Evolutionary conservation across 1,139 yeast genomes (phyloP).

Genomic region (Suhomyces terraborum): DNA sequence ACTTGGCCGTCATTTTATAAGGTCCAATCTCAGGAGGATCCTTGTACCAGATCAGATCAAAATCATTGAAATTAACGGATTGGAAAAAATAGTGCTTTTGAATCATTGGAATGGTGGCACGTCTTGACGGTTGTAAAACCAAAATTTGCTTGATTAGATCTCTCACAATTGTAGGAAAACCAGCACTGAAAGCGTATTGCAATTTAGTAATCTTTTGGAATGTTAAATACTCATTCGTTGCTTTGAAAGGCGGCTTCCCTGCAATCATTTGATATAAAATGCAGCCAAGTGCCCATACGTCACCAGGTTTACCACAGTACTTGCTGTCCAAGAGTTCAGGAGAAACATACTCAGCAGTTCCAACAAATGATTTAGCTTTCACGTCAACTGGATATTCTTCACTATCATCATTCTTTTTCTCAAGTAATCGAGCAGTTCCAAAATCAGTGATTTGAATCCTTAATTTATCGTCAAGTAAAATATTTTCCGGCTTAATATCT

Average conservation of each 20-base stretch:
- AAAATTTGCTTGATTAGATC: slow-evolving; percentile 48
- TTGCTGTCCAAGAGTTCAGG: slow-evolving; percentile 72
- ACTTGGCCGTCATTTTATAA: slow-evolving; percentile 53
- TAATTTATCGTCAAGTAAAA: slow-evolving; percentile 62
- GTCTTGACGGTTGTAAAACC: slow-evolving; percentile 46
- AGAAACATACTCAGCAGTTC: slow-evolving; percentile 82
- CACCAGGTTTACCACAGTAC: slow-evolving; percentile 74
- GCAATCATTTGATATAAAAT: slow-evolving; percentile 73
- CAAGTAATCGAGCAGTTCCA: slow-evolving; percentile 71
- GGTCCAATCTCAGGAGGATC: slow-evolving; percentile 81
- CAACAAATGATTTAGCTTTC: slow-evolving; percentile 71
- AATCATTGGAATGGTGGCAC: slow-evolving; percentile 41
- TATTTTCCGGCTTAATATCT: slow-evolving; percentile 79
- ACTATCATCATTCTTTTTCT: slow-evolving; percentile 41
- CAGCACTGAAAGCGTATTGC: slow-evolving; percentile 66
- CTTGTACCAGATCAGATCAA: slow-evolving; percentile 64
- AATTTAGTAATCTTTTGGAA: slow-evolving; percentile 66
- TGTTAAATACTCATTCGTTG: slow-evolving; percentile 71
- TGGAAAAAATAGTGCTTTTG: slow-evolving; percentile 70
- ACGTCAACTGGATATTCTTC: slow-evolving; percentile 51
- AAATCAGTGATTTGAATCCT: slow-evolving; percentile 77
- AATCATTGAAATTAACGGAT: slow-evolving; percentile 64
- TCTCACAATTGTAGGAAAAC: slow-evolving; percentile 50
- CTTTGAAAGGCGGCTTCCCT: slow-evolving; percentile 81
- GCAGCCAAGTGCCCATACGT: slow-evolving; percentile 84